These are phyloP conservation scores for Geotrichum fermentans DNA, from an alignment of 1,139 yeast species.

Conservation along the genomic window DNA sequence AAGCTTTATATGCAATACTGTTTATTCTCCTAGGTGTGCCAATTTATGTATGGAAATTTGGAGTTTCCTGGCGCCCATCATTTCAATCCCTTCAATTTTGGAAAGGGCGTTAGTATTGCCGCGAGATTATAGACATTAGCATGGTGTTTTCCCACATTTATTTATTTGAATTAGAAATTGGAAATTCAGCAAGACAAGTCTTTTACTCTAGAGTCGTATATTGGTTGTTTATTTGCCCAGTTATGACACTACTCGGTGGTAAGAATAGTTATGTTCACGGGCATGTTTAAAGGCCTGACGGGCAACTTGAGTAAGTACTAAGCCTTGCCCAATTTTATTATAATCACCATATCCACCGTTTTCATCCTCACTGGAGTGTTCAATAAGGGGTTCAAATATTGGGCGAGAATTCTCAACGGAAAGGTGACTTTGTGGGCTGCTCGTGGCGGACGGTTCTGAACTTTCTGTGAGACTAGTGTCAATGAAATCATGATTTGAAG, in stretches of 20 bases:
- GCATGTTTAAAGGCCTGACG: too few species aligned
- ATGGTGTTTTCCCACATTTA: not conserved
- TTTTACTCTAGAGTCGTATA: too few species aligned
- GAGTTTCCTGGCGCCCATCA: conserved; percentile 19
- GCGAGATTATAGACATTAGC: not conserved
- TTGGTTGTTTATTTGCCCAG: too few species aligned
- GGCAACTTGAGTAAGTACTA: too few species aligned
- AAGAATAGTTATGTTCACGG: too few species aligned
- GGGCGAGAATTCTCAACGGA: conserved; percentile 1
- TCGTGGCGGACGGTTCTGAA: too few species aligned
- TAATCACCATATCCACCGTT: too few species aligned
- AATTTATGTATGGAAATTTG: conserved; percentile 31
- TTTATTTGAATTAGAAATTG: not conserved
- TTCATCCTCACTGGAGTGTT: too few species aligned
- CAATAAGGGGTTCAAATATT: not conserved
- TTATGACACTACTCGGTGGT: too few species aligned
- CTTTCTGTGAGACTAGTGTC: too few species aligned
- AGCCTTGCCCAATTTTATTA: too few species aligned
- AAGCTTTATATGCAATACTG: conserved; percentile 31
- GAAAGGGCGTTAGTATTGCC: not conserved
- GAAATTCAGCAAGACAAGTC: too few species aligned
- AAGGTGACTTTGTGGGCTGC: not conserved
- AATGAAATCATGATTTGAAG: conserved; percentile 16
- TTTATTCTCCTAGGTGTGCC: conserved; percentile 38
- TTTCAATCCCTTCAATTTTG: not conserved